These are phyloP conservation scores for Teratosphaeria epicoccoides DNA, from an alignment of 2,329 filamentous ascomycete species.

Conservation along the genomic window DNA sequence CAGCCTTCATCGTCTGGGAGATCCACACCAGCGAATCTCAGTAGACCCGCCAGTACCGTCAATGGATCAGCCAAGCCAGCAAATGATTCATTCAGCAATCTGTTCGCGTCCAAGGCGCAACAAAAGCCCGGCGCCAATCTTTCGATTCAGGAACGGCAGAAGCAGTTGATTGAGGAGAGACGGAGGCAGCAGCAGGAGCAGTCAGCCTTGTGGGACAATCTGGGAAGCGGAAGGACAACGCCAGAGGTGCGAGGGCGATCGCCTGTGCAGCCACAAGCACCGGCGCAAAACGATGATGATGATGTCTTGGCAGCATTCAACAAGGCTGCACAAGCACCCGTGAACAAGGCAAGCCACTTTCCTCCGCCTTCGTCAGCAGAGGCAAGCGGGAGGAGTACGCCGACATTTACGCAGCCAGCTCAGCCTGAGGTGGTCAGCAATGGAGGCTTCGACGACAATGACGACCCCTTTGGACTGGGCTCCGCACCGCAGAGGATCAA, in stretches of 20 bases:
- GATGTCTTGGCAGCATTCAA: constrained; percentile 54
- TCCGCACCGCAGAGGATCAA: constrained; percentile 13
- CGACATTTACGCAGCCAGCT: constrained; percentile 12
- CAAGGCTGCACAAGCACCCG: constrained; percentile 40
- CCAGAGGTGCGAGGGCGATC: constrained; percentile 20
- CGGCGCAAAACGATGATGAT: constrained; percentile 38
- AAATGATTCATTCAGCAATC: constrained; percentile 66
- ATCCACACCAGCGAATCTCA: constrained; percentile 18
- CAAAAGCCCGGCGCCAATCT: constrained; percentile 58
- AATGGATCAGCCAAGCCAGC: constrained; percentile 41
- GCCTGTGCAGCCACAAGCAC: constrained; percentile 9
- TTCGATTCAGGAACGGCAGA: constrained; percentile 53
- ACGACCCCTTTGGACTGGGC: constrained; percentile 78
- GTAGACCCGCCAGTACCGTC: constrained; percentile 31
- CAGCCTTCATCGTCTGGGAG: constrained; percentile 29
- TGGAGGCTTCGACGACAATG: constrained; percentile 46
- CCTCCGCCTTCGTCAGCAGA: constrained; percentile 33
- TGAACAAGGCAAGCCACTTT: constrained; percentile 50
- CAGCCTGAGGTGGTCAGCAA: not conserved
- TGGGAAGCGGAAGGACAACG: constrained; percentile 51
- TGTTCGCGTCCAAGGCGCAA: constrained; percentile 51
- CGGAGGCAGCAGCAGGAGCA: constrained; percentile 65
- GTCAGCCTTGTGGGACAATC: constrained; percentile 58
- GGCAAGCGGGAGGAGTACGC: constrained; percentile 32
- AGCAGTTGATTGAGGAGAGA: constrained; percentile 66